These are phyloP conservation scores for Coleophoma eucalyptorum DNA, from an alignment of 2,329 filamentous ascomycete genomes.

Conservation along the genomic window DNA sequence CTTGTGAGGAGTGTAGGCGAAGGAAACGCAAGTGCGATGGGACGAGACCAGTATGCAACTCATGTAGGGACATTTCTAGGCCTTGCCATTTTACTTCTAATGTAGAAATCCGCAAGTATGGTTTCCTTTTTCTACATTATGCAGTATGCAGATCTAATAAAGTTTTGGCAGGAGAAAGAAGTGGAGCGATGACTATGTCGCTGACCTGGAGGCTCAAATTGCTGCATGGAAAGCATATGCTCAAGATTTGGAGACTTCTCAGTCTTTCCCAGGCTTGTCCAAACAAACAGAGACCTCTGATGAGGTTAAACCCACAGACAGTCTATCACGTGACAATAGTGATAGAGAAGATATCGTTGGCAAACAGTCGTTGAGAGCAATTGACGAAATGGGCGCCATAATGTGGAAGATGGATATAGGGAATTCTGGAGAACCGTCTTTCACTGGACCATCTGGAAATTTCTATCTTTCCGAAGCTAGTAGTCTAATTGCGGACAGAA, in stretches of 20 bases:
- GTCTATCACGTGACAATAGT: neutral
- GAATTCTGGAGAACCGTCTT: neutral
- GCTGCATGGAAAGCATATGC: neutral
- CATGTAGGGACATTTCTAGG: neutral
- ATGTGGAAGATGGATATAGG: constrained; percentile 5
- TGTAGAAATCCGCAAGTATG: neutral
- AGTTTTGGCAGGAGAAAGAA: neutral
- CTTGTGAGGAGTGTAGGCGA: neutral
- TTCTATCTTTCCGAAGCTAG: constrained; percentile 2
- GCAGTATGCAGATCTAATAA: neutral
- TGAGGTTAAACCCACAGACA: neutral
- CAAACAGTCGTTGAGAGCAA: neutral
- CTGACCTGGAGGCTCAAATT: neutral
- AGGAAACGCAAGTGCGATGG: neutral
- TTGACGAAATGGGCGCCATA: constrained; percentile 1
- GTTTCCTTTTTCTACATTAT: neutral
- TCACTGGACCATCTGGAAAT: constrained; percentile 4
- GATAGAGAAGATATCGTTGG: neutral
- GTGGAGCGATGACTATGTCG: neutral
- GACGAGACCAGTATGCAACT: neutral
- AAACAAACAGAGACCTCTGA: neutral
- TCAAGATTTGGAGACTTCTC: neutral
- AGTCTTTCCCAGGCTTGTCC: no score
- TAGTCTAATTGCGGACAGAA: no score
- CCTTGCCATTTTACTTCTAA: neutral